Percentiles rank a stretch among this genome's conserved stretches.
These are phyloP conservation scores for Suillus decipiens DNA, from an alignment of 768 basidiomycete species.

Conservation along the genomic window DNA sequence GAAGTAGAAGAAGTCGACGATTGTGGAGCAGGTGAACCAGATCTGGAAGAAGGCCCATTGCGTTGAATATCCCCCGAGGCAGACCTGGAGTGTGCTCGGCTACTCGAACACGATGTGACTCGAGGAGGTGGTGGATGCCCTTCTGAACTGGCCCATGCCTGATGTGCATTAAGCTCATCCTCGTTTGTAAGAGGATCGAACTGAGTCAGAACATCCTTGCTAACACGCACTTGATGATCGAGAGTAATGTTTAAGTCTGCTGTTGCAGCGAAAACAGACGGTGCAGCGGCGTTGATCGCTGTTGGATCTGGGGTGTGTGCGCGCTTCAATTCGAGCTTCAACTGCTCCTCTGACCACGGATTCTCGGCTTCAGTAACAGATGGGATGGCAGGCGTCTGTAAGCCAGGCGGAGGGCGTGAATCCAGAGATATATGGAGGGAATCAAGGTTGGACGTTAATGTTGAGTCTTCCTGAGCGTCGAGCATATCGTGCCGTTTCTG, in stretches of 20 bases:
- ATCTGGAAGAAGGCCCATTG: constrained; percentile 13
- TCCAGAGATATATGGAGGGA: constrained; percentile 4
- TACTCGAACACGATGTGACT: constrained; percentile 24
- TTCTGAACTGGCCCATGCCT: constrained; percentile 66
- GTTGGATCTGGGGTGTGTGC: constrained; percentile 45
- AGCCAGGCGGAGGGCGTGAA: constrained; percentile 3
- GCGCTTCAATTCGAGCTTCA: constrained; percentile 13
- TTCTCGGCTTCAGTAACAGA: constrained; percentile 12
- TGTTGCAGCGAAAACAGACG: constrained; percentile 33
- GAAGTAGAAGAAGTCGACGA: constrained; percentile 17
- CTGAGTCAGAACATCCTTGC: constrained; percentile 51
- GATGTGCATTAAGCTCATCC: constrained; percentile 59
- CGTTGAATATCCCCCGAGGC: constrained; percentile 13
- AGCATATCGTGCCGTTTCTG: not conserved
- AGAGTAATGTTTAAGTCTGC: constrained; percentile 7
- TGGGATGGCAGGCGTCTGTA: not conserved
- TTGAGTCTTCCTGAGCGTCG: not conserved
- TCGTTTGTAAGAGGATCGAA: constrained; percentile 67
- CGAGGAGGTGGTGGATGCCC: constrained; percentile 57
- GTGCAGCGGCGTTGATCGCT: constrained; percentile 42
- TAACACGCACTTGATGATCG: constrained; percentile 20
- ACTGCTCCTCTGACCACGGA: constrained; percentile 23
- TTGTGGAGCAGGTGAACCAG: constrained; percentile 30
- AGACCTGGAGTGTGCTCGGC: constrained; percentile 13
- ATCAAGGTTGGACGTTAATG: constrained; percentile 3